Base-by-base conservation (phyloP, 2,329 filamentous ascomycete species). In the Juglanconis oblonga region DNA sequence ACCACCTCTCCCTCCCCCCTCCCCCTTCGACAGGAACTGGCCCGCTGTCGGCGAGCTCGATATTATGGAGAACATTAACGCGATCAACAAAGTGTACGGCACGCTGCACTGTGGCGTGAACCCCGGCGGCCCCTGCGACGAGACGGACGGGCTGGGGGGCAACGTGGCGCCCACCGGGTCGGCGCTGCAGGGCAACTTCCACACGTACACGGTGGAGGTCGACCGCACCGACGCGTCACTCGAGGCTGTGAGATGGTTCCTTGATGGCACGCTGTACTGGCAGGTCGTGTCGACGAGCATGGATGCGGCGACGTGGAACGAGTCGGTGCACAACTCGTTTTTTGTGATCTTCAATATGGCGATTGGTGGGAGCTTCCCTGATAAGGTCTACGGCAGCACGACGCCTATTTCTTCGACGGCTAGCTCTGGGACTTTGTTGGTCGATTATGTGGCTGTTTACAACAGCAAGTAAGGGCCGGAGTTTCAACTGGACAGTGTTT, bases 41-140 rank as follows among this genome's bases (percentile, higher is more conserved):
- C 69, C 69, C 14, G 48, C 48, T 3, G 63, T 69, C 13, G 68
- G 69, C 51, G 69, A 70, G 61, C 63, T 70, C 36, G 69, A 71
- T 57, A 70, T 71, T 51, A 67, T 71, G 65, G 69, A 71, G 57
- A 69, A 67, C 51, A 65, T 69, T 61, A 70, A 70, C 60, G 69
- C 67, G 17, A 52, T 64, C 17, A 59, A 66, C 57, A 64, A 54
- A 35, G 60, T 65, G 5, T 65, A 59, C 36, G 66, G 62, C 10
- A 65, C 62, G 4, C 58, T 71, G 42, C 69, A 71, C 55, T 70
- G 69, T 65, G 68, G 68, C 32, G 55, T 63, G 35, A 68, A 65
- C 55, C 71, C 70, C 31, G 69, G 68, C n/a, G 71, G 71, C n/a
- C 62, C 64, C 31, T 71, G 69, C 62, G 65, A 67, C 50, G 69